Conservation (phyloP, 2,329 filamentous ascomycete species). For the Neofusicoccum sp. region DNA sequence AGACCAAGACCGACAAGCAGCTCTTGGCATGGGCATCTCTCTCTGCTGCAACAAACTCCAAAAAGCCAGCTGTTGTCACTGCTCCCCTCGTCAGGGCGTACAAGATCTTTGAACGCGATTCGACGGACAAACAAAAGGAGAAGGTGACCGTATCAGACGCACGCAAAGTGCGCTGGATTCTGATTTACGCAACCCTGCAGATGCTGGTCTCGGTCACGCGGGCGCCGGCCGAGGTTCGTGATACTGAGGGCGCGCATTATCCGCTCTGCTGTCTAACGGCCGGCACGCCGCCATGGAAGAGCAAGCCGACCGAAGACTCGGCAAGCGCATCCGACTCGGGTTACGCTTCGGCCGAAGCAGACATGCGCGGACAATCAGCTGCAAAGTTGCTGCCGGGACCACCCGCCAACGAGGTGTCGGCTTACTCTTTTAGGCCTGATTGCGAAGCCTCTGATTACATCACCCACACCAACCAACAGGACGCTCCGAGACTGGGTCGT, state of each 20-base stretch:
- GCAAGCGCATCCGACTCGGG: constrained; percentile 11
- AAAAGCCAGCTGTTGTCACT: constrained; percentile 34
- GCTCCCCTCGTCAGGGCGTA: constrained; percentile 65
- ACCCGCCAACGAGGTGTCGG: neutral
- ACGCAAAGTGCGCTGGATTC: constrained; percentile 74
- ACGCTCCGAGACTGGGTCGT: constrained; percentile 24
- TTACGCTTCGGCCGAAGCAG: constrained; percentile 16
- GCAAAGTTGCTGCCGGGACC: neutral
- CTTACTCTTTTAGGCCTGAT: constrained; percentile 30
- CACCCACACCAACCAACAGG: constrained; percentile 24
- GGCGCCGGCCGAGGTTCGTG: constrained; percentile 60
- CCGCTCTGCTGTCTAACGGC: constrained; percentile 51
- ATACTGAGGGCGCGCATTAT: constrained; percentile 58
- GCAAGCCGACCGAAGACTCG: neutral
- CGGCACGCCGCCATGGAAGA: constrained; percentile 40
- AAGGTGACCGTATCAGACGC: constrained; percentile 63
- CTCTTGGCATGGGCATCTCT: constrained; percentile 28
- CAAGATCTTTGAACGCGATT: constrained; percentile 65
- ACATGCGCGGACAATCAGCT: neutral
- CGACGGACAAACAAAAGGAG: constrained; percentile 47
- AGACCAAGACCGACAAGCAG: constrained; percentile 45
- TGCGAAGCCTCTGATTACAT: constrained; percentile 46
- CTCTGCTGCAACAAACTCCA: constrained; percentile 48
- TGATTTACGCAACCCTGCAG: constrained; percentile 72
- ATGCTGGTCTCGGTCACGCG: constrained; percentile 65